phyloP scores from a whole-genome alignment of 2,329 filamentous ascomycete genomes.

The Stemphylium lycopersici region DNA sequence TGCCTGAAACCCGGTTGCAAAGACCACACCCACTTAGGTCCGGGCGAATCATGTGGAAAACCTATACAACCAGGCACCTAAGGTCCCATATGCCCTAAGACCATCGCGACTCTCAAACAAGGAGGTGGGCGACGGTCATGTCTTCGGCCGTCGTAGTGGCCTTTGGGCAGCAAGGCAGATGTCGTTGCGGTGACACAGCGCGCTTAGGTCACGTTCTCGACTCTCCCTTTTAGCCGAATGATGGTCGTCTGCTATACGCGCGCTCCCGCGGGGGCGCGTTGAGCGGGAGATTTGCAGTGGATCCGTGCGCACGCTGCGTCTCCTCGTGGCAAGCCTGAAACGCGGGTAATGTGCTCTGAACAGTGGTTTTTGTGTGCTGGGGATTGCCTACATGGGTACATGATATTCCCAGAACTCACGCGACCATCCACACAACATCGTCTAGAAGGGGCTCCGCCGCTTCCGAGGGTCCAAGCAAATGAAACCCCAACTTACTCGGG shows the following conservation, averaged over 20 bases:
- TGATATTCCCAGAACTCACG: neutral
- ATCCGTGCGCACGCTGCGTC: conserved; percentile 14
- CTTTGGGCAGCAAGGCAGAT: neutral
- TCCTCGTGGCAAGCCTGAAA: conserved; percentile 20
- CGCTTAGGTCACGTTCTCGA: conserved; percentile 7
- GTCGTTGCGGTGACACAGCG: neutral
- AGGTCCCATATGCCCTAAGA: neutral
- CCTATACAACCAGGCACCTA: neutral
- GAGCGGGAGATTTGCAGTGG: conserved; percentile 23
- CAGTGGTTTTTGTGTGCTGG: conserved; percentile 2
- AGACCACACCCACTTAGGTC: neutral
- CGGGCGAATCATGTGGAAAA: neutral
- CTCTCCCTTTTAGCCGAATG: conserved; percentile 3
- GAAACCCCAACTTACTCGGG: neutral
- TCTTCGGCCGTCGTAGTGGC: neutral
- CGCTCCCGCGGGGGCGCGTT: conserved; percentile 9
- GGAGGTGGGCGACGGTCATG: neutral
- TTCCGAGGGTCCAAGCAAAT: neutral
- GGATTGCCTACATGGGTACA: conserved; percentile 2
- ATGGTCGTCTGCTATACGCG: conserved; percentile 7
- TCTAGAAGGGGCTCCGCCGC: neutral
- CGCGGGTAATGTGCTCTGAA: conserved; percentile 8
- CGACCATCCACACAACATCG: neutral
- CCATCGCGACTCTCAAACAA: neutral
- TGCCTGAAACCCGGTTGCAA: conserved; percentile 2